Evolutionary conservation across 108 stramenopile genomes (phyloP), one percentile per base, ranked within the genome.

Genomic region (Discostella stelligeroides): DNA sequence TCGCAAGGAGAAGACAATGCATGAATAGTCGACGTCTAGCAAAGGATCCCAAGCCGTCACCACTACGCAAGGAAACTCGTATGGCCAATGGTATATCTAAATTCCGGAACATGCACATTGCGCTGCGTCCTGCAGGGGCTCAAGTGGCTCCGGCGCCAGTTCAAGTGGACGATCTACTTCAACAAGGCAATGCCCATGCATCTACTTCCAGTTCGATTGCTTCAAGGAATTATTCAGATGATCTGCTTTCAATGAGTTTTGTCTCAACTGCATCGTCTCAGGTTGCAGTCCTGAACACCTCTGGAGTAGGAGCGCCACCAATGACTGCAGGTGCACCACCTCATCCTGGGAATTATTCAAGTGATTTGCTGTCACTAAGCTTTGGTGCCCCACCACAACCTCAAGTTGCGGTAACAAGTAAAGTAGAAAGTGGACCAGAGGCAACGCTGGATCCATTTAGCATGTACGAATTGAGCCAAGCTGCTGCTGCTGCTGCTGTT

Each of bases 1-100:
- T 81, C 39, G 68, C 73, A 0, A 75, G 61, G 61, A 74, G 79
- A 29, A 69, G 79, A 41, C 50, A 78, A 23, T 42, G 59, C 40
- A 49, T 71, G 70, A 71, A 71, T 40, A 60, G 14, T 41, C 55
- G 50, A 17, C 70, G 70, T 10, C 55, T 78, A 59, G 53, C 42
- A 23, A 70, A 63, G 14, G 70, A 78, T 60, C 64, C 77, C 48
- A 70, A 66, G 57, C 77, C 76, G 1, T 77, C 70, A 14, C 64
- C 69, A 7, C 37, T 70, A 9, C 12, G 56, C 13, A 71, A 78
- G 51, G 70, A 78, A 59, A 66, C 70, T 5, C 70, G 77, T 24
- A 71, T 78, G 76, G 46, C 71, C 7, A 54, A 47, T 9, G 77
- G 70, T 3, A 66, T 78, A 18, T 34, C 47, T 8, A 24, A 53